phyloP scores from a whole-genome alignment of 768 basidiomycete species.

The Udeniomyces megalosporus region DNA sequence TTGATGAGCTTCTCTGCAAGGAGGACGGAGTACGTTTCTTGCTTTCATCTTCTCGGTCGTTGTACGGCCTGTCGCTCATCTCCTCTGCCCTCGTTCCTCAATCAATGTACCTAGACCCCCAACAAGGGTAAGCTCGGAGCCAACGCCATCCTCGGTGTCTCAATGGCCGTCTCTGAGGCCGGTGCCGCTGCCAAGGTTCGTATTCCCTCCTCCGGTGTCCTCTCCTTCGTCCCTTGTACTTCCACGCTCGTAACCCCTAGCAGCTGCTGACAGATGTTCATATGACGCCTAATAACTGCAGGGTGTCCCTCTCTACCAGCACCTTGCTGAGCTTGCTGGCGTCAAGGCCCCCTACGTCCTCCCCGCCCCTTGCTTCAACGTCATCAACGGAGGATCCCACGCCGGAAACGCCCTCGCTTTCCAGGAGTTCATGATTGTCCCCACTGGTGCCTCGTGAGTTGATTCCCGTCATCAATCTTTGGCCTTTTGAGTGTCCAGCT shows the following conservation, averaged over 20 bases:
- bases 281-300: conserved; percentile 16
- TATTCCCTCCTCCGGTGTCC: neutral
- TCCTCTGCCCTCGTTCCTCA: neutral
- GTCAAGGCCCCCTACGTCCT: conserved; percentile 85
- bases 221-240: neutral
- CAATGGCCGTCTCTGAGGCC: conserved; percentile 85
- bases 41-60: neutral
- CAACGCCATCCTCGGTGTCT: conserved; percentile 97
- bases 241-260: no score
- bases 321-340: conserved; percentile 89
- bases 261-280: neutral
- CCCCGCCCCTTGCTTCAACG: conserved; percentile 89
- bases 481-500: neutral
- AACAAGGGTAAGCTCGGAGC: conserved; percentile 99
- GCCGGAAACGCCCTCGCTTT: conserved; percentile 99
- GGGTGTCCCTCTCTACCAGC: conserved; percentile 85
- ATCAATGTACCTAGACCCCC: conserved; percentile 36
- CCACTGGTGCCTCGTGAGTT: conserved; percentile 57
- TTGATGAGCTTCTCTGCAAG: conserved; percentile 97
- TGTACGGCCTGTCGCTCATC: neutral
- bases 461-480: no score
- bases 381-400: conserved; percentile 99
- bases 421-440: conserved; percentile 99
- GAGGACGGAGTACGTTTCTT: conserved; percentile 48
- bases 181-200: conserved; percentile 72